Percentiles rank a stretch among this genome's conserved stretches.
Evolutionary conservation across 164 flowering plant species (phyloP).

Genomic region (Pachysandra terminalis): DNA sequence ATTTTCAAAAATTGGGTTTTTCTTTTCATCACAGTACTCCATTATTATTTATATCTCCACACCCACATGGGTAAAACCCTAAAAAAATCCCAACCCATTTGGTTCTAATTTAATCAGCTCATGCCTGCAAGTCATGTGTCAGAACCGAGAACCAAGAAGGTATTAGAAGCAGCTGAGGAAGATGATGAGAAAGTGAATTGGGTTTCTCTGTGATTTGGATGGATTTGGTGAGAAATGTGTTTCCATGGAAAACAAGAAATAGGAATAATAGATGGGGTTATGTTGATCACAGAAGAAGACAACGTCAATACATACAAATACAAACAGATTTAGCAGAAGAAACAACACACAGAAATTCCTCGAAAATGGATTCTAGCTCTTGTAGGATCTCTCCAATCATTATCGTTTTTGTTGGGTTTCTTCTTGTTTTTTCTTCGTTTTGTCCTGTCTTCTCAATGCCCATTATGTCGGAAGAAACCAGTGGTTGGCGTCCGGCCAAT

Average conservation of each 20-base stretch:
- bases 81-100: constrained; percentile 27
- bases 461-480: not conserved
- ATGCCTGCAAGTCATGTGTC: constrained; percentile 36
- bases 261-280: constrained; percentile 26
- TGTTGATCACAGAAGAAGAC: constrained; percentile 54
- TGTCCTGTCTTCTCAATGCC: constrained; percentile 25
- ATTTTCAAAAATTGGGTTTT: constrained; percentile 22
- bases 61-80: constrained; percentile 44
- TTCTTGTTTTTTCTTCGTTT: constrained; percentile 41
- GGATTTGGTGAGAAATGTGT: constrained; percentile 39
- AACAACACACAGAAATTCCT: constrained; percentile 22
- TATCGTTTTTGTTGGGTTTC: constrained; percentile 51
- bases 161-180: constrained; percentile 22
- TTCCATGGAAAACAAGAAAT: constrained; percentile 27
- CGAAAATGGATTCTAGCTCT: constrained; percentile 46
- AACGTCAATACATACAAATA: constrained; percentile 44
- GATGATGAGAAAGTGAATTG: constrained; percentile 33
- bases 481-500: constrained; percentile 15
- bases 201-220: constrained; percentile 23
- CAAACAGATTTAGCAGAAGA: constrained; percentile 28
- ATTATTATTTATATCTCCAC: constrained; percentile 40
- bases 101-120: constrained; percentile 28
- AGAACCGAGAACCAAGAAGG: constrained; percentile 34
- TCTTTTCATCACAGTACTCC: constrained; percentile 47
- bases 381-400: constrained; percentile 50